A percentile compares a stretch with the other conserved stretches of the same genome.
phyloP scores from a whole-genome alignment of 75 land plant genomes.

The Selaginella tamariscina region DNA sequence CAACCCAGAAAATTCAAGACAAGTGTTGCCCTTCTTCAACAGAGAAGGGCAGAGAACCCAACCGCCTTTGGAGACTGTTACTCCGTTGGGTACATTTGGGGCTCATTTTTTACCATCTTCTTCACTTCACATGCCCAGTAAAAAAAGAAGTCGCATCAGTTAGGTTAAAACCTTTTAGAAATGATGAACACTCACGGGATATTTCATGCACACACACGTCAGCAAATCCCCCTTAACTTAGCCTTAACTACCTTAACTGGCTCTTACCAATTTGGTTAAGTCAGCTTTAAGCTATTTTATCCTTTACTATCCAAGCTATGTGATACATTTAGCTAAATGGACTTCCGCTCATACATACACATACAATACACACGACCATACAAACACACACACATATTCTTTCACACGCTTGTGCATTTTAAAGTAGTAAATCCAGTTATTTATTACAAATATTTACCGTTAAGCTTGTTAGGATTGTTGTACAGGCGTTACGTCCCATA shows the following conservation, averaged over 20 bases:
- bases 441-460: no score
- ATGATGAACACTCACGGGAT: neutral
- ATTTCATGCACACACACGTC: neutral
- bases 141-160: neutral
- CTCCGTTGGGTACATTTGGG: neutral
- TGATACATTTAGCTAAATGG: no score
- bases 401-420: neutral
- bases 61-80: neutral
- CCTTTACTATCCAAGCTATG: no score
- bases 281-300: no score
- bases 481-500: constrained; percentile 53
- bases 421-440: no score
- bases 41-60: no score
- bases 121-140: neutral
- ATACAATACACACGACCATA: neutral
- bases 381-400: neutral
- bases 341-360: no score
- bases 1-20: no score
- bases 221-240: no score
- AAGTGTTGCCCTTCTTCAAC: no score
- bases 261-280: no score
- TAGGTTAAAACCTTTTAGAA: neutral
- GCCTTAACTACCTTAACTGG: no score
- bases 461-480: neutral
- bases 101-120: neutral